phyloP scores from a whole-genome alignment of 495 filamentous ascomycete species.

The Penicillium fimorum region DNA sequence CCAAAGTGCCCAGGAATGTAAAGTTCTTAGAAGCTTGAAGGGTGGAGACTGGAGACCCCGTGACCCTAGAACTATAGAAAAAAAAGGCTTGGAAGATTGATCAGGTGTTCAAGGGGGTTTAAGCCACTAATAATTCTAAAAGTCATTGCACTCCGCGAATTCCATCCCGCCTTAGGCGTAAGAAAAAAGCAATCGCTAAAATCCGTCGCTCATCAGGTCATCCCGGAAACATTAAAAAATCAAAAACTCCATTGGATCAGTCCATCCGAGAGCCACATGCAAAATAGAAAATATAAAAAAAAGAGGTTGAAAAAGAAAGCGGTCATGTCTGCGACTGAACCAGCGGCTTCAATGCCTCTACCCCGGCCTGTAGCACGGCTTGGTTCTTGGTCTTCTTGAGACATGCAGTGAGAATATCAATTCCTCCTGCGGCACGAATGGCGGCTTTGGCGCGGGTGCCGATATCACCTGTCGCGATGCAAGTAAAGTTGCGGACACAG shows the following conservation, averaged over 20 bases:
- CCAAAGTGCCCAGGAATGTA: neutral
- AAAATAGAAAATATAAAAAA: constrained; percentile 1
- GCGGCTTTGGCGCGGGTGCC: constrained; percentile 39
- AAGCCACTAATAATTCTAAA: constrained; percentile 7
- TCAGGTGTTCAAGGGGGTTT: constrained; percentile 1
- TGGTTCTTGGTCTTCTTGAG: constrained; percentile 62
- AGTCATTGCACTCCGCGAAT: neutral
- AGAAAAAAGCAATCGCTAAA: constrained; percentile 16
- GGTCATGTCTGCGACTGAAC: constrained; percentile 36
- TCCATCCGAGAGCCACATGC: constrained; percentile 10
- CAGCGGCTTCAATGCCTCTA: constrained; percentile 61
- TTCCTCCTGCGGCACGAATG: constrained; percentile 47
- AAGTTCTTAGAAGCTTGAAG: neutral
- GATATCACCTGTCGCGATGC: constrained; percentile 42
- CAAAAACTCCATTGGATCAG: constrained; percentile 6
- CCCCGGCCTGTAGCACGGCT: constrained; percentile 61
- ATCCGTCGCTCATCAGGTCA: constrained; percentile 10
- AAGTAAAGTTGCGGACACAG: constrained; percentile 56
- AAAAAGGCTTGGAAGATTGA: neutral
- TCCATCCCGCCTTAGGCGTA: constrained; percentile 2
- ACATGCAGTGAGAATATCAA: constrained; percentile 60
- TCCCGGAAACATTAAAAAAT: constrained; percentile 8
- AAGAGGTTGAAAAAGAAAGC: constrained; percentile 12
- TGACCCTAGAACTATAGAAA: neutral
- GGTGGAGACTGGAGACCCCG: neutral